A percentile compares a stretch with the other conserved stretches of the same genome.
phyloP scores from a whole-genome alignment of 176 grass and related monocot genomes.

The Puya raimondii region DNA sequence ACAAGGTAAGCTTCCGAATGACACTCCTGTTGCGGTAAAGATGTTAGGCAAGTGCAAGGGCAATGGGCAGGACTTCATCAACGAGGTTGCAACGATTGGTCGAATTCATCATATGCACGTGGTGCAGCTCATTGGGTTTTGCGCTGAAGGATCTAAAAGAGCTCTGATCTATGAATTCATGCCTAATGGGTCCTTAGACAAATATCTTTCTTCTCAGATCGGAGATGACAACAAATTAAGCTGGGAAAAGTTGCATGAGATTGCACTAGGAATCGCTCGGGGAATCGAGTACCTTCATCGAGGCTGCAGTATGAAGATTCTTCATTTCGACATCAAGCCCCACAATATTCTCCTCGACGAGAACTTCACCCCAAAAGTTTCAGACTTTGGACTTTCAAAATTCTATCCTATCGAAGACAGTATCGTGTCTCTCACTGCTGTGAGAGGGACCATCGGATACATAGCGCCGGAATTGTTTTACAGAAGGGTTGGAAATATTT shows the following conservation, averaged over 20 bases:
- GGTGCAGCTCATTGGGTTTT: constrained; percentile 11
- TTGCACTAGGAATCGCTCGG: not conserved
- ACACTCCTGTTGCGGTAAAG: constrained; percentile 1
- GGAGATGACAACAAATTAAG: not conserved
- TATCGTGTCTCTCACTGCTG: not conserved
- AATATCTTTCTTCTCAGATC: not conserved
- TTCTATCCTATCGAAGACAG: not conserved
- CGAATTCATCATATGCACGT: constrained; percentile 17
- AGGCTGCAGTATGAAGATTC: constrained; percentile 12
- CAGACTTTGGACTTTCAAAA: constrained; percentile 10
- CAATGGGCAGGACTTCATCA: constrained; percentile 14
- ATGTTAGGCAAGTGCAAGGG: constrained; percentile 4
- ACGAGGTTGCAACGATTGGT: constrained; percentile 12
- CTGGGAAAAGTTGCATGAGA: not conserved
- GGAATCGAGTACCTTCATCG: constrained; percentile 17
- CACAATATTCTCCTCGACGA: constrained; percentile 15
- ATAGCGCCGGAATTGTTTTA: constrained; percentile 31
- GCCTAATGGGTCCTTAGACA: constrained; percentile 10
- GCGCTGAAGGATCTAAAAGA: constrained; percentile 8
- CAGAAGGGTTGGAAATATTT: constrained; percentile 20
- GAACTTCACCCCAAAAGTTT: constrained; percentile 8
- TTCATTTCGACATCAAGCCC: constrained; percentile 20
- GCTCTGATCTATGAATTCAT: constrained; percentile 12
- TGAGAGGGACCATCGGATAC: constrained; percentile 16
- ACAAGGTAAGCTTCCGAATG: not conserved